Evolutionary conservation across 805 yeast genomes (phyloP).

Genomic region (Zygoascus tannicola): DNA sequence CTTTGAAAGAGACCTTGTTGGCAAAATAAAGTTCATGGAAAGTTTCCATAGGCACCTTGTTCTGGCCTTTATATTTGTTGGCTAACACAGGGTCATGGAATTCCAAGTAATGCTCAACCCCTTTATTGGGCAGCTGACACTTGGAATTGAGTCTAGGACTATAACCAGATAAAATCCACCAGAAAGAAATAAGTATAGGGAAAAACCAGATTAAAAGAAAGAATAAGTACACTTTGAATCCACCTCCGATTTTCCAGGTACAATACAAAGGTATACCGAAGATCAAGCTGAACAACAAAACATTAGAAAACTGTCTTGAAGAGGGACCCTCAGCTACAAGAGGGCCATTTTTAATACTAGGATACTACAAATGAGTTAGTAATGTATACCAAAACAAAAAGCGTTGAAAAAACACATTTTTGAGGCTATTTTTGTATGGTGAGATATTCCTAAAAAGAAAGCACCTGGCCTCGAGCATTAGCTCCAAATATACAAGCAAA

Average conservation of each 20-base stretch:
- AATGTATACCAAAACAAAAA: too few relatives aligned
- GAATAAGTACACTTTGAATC: constrained; percentile 57
- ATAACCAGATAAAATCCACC: constrained; percentile 69
- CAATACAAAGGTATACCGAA: constrained; percentile 53
- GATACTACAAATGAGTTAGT: too few relatives aligned
- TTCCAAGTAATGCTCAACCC: constrained; percentile 70
- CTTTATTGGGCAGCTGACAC: constrained; percentile 63
- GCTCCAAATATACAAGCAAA: neutral
- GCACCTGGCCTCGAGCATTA: neutral
- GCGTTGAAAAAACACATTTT: too few relatives aligned
- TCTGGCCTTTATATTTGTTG: constrained; percentile 57
- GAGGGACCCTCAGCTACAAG: constrained; percentile 91
- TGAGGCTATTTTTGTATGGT: too few relatives aligned
- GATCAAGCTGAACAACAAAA: constrained; percentile 40
- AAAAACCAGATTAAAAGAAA: constrained; percentile 45
- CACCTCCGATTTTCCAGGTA: constrained; percentile 58
- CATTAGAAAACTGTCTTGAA: constrained; percentile 63
- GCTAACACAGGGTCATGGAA: constrained; percentile 67
- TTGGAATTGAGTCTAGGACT: constrained; percentile 78
- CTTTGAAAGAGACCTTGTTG: constrained; percentile 76
- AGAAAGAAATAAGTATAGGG: constrained; percentile 72
- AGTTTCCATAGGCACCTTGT: constrained; percentile 85
- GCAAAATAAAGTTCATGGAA: constrained; percentile 83
- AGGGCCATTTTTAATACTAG: constrained; percentile 77
- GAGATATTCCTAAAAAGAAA: neutral